These are phyloP conservation scores for Globisporangium heterothallicum DNA, from an alignment of 352 stramenopile genomes.

Conservation along the genomic window DNA sequence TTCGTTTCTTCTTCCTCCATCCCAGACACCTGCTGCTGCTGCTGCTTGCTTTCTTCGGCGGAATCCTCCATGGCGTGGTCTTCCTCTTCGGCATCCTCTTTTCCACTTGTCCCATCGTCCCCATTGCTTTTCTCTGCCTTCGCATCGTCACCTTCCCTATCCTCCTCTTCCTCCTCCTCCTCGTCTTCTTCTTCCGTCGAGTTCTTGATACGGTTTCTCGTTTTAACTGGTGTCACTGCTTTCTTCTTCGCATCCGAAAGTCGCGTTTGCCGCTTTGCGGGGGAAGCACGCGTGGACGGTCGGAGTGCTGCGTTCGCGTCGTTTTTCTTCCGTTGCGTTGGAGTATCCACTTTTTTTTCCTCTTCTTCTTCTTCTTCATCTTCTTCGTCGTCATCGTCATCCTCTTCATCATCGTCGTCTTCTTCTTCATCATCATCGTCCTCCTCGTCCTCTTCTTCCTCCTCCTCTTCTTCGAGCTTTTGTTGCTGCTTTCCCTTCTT, in stretches of 20 bases:
- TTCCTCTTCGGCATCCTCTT: constrained; percentile 6
- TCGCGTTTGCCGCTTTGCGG: constrained; percentile 19
- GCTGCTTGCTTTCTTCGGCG: constrained; percentile 1
- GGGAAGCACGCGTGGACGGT: constrained; percentile 17
- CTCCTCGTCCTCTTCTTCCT: constrained; percentile 33
- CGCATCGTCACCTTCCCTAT: constrained; percentile 11
- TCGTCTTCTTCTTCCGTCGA: constrained; percentile 16
- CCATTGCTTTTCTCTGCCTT: constrained; percentile 13
- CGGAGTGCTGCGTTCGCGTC: constrained; percentile 19
- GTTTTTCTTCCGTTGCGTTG: constrained; percentile 25
- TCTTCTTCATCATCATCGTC: constrained; percentile 43
- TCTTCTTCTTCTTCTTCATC: constrained; percentile 16
- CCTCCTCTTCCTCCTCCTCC: constrained; percentile 13
- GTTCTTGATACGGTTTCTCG: constrained; percentile 12
- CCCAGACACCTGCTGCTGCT: constrained; percentile 4
- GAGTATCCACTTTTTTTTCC: constrained; percentile 9
- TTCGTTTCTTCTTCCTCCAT: constrained; percentile 18
- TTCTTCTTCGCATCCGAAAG: constrained; percentile 13
- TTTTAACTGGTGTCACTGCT: constrained; percentile 11
- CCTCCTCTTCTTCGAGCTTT: constrained; percentile 20
- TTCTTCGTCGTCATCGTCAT: constrained; percentile 20
- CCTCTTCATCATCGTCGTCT: constrained; percentile 28
- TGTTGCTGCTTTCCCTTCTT: constrained; percentile 23
- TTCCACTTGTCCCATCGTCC: constrained; percentile 20
- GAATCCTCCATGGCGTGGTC: constrained; percentile 4